phyloP scores from a whole-genome alignment of 208 protist species.

The Trypanosoma vivax region DNA sequence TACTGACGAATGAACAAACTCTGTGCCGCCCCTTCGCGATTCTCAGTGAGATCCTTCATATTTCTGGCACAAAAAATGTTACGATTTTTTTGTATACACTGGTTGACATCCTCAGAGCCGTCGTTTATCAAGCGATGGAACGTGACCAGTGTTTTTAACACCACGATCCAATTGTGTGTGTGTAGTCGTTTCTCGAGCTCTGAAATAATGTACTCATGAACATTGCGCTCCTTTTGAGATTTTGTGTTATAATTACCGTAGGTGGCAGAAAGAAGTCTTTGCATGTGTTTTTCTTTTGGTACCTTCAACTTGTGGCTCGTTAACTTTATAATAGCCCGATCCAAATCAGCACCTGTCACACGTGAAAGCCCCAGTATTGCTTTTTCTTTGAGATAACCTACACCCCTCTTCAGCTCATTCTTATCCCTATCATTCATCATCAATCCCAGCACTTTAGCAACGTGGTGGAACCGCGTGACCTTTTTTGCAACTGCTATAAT shows the following conservation, averaged over 20 bases:
- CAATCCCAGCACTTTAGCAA: too few species aligned
- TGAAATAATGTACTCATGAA: constrained; percentile 58
- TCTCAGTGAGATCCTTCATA: constrained; percentile 55
- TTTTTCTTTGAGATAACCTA: constrained; percentile 81
- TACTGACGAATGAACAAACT: constrained; percentile 64
- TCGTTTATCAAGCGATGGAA: constrained; percentile 65
- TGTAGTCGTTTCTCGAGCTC: constrained; percentile 70
- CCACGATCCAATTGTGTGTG: constrained; percentile 82
- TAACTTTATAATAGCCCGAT: constrained; percentile 67
- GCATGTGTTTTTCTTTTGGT: constrained; percentile 84
- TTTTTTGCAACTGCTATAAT: too few species aligned
- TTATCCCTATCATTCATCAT: constrained; percentile 29
- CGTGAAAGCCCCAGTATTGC: constrained; percentile 51
- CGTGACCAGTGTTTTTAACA: constrained; percentile 71
- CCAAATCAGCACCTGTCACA: constrained; percentile 63
- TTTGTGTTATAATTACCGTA: constrained; percentile 39
- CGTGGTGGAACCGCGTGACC: too few species aligned
- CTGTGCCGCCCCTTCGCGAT: constrained; percentile 32
- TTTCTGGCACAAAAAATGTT: constrained; percentile 39
- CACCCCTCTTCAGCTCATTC: constrained; percentile 59
- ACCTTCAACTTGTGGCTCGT: constrained; percentile 82
- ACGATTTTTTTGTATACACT: constrained; percentile 36
- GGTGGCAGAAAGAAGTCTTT: constrained; percentile 55
- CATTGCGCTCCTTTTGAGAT: constrained; percentile 9
- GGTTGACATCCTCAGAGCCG: constrained; percentile 52